Evolutionary conservation across 2,329 filamentous ascomycete genomes (phyloP), one percentile per base, ranked within the genome.

Genomic region (Hypoxylon sp.): DNA sequence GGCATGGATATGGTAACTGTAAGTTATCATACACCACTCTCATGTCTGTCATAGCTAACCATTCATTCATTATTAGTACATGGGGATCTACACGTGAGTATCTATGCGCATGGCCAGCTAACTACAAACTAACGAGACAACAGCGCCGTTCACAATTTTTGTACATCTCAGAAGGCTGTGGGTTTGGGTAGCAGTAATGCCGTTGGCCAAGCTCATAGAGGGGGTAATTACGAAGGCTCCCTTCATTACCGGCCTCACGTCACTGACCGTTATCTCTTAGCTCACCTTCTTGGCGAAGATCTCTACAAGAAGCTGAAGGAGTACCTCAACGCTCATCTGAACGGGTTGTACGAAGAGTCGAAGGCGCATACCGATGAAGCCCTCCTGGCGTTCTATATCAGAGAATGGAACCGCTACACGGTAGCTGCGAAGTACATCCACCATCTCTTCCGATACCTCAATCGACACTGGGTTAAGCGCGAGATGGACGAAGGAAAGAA

Each of bases 401-500:
- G 92, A 77, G 94, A 99, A 85, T 99, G 96, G 96, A 90, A 91
- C 72, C 89, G 96, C 67, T 99, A 98, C 82, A 99, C 96, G 1
- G 93, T 92, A 13, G 95, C 96, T 0, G 96, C 94, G 65, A 97
- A 97, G 80, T 99, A 97, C 82, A 96, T 98, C 79, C 97, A 99
- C 80, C 95, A 99, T 78, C 84, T 99, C 6, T 99, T 99, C 84
- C 86, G 91, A 59, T 99, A 99, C 78, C 88, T 99, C 25, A 99
- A 99, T 78, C 89, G 96, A 30, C 96, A 99, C 81, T 99, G 97
- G 96, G 96, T 99, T 1, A 99, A 98, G 86, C 88, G 96, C 30
- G 96, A 99, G 82, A 97, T 99, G 82, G 96, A 99, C 70, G 96
- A 99, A 80, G 96, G 96, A 34, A 98, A 99, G 83, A 98, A 98